Evolutionary conservation across 768 basidiomycete genomes (phyloP).

Genomic region (Tricholoma matsutake): DNA sequence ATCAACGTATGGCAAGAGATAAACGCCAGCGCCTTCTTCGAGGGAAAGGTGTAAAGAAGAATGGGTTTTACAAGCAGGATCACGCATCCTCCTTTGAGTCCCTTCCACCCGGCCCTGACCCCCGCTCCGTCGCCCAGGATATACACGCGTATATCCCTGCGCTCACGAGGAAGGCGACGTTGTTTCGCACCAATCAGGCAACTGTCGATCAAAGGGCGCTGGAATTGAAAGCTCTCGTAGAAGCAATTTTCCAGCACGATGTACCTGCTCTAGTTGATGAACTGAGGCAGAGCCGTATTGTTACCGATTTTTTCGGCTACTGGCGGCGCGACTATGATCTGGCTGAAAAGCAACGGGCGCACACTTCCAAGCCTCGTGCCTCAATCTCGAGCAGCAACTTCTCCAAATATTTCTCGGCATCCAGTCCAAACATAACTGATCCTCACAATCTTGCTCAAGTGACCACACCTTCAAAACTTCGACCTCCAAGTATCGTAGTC

Average conservation of each 20-base stretch:
- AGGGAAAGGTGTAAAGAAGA: conserved; percentile 76
- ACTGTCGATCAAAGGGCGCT: conserved; percentile 59
- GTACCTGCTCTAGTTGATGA: conserved; percentile 67
- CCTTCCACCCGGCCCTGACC: conserved; percentile 79
- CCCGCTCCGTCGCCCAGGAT: conserved; percentile 65
- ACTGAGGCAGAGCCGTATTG: conserved; percentile 50
- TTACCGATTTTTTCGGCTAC: conserved; percentile 76
- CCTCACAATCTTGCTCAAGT: conserved; percentile 15
- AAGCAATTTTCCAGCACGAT: conserved; percentile 54
- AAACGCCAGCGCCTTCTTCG: conserved; percentile 65
- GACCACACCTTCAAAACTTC: conserved; percentile 14
- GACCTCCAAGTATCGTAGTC: conserved; percentile 1
- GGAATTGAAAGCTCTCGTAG: conserved; percentile 59
- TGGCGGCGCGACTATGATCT: conserved; percentile 75
- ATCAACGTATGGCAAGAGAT: conserved; percentile 55
- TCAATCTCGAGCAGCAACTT: conserved; percentile 55
- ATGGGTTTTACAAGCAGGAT: conserved; percentile 66
- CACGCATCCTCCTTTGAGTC: conserved; percentile 83
- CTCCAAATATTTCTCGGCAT: conserved; percentile 57
- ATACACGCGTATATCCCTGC: conserved; percentile 65
- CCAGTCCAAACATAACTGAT: conserved; percentile 24
- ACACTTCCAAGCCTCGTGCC: conserved; percentile 27
- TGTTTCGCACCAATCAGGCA: conserved; percentile 70
- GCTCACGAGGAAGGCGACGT: conserved; percentile 65
- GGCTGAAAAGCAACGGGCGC: conserved; percentile 34